A percentile compares a stretch with the other conserved stretches of the same genome.
phyloP scores from a whole-genome alignment of 352 stramenopile species.

The Pythium vanterpoolii region DNA sequence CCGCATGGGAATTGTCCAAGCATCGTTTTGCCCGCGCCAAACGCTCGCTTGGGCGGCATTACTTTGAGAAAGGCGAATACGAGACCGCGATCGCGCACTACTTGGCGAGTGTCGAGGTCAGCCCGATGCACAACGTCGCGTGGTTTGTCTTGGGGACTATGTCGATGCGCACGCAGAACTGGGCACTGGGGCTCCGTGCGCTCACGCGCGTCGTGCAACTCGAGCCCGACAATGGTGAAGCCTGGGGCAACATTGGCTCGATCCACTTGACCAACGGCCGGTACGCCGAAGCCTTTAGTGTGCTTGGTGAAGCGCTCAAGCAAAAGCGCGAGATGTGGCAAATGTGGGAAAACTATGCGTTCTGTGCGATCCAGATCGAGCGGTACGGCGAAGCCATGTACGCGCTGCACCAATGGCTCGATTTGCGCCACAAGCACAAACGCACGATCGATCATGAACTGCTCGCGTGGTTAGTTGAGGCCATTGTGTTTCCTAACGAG shows the following conservation, averaged over 20 bases:
- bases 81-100: conserved; percentile 78
- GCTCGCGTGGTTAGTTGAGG: conserved; percentile 79
- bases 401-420: conserved; percentile 75
- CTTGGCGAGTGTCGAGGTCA: conserved; percentile 79
- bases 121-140: conserved; percentile 85
- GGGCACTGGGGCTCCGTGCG: conserved; percentile 78
- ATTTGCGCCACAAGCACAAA: conserved; percentile 81
- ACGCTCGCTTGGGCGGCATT: conserved; percentile 86
- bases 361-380: conserved; percentile 75
- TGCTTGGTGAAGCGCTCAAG: conserved; percentile 86
- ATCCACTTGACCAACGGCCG: conserved; percentile 87
- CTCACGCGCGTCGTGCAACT: conserved; percentile 94
- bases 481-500: conserved; percentile 63
- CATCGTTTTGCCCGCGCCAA: conserved; percentile 91
- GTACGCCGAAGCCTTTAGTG: conserved; percentile 75
- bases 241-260: conserved; percentile 94
- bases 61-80: conserved; percentile 87
- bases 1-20: conserved; percentile 89
- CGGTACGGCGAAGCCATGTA: conserved; percentile 81
- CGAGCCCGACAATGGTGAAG: conserved; percentile 92
- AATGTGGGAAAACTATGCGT: conserved; percentile 91
- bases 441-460: conserved; percentile 69
- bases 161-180: conserved; percentile 87
- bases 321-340: conserved; percentile 90
- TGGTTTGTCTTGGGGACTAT: conserved; percentile 94